Percentiles rank a stretch among this genome's conserved stretches.
phyloP scores from a whole-genome alignment of 805 yeast genomes.

The Suhomyces sp. region DNA sequence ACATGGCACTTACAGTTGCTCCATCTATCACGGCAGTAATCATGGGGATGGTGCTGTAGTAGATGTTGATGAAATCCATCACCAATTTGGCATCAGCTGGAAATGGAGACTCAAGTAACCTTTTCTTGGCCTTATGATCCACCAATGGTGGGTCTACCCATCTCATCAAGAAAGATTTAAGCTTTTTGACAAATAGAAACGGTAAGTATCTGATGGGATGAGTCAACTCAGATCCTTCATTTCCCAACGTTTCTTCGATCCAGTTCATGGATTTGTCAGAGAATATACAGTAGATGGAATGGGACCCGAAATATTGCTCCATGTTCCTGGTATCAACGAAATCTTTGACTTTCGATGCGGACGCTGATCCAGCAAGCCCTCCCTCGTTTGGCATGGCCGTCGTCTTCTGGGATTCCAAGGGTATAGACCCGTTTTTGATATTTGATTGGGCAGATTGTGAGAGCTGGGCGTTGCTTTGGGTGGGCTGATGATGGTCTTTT shows the following conservation, averaged over 20 bases:
- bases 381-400: too few species aligned
- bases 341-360: background rate
- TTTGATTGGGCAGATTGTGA: background rate
- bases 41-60: conserved; percentile 21
- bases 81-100: conserved; percentile 20
- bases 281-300: conserved; percentile 35
- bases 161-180: conserved; percentile 16
- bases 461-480: too few species aligned
- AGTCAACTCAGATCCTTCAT: conserved; percentile 17
- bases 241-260: conserved; percentile 28
- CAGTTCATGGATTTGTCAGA: conserved; percentile 35
- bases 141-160: conserved; percentile 34
- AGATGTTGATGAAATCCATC: conserved; percentile 25
- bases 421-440: too few species aligned
- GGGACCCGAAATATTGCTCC: conserved; percentile 33
- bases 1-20: conserved; percentile 18
- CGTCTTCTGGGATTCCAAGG: too few species aligned
- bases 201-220: conserved; percentile 33
- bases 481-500: too few species aligned
- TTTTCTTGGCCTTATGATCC: conserved; percentile 17
- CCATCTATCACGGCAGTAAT: conserved; percentile 21
- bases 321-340: background rate
- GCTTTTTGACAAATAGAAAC: conserved; percentile 17
- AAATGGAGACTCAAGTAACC: conserved; percentile 25
- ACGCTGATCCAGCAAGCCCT: too few species aligned